Evolutionary conservation across 495 filamentous ascomycete species (phyloP).

Genomic region (Parathielavia appendiculata): DNA sequence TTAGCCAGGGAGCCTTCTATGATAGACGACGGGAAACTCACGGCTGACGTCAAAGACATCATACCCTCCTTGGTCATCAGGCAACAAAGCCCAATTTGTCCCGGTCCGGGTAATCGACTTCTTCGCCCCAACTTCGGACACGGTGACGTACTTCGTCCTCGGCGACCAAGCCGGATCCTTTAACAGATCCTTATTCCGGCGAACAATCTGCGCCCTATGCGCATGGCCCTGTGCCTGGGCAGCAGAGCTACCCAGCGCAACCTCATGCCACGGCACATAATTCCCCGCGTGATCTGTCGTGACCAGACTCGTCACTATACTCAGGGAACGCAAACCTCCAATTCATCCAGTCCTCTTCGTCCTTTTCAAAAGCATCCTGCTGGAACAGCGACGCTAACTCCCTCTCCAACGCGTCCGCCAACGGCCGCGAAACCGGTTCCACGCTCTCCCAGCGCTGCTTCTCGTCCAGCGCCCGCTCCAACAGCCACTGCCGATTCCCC

Average conservation of each 20-base stretch:
- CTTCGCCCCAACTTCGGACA: conserved; percentile 11
- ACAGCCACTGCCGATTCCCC: background rate
- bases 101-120: background rate
- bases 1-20: background rate
- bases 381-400: background rate
- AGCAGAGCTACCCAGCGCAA: background rate
- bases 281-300: background rate
- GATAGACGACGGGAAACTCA: background rate
- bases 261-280: background rate
- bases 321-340: background rate
- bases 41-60: conserved; percentile 7
- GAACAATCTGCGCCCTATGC: background rate
- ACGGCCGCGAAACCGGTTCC: background rate
- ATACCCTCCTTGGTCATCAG: background rate
- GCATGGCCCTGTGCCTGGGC: background rate
- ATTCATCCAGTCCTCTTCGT: conserved; percentile 4
- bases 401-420: background rate
- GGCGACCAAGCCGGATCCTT: background rate
- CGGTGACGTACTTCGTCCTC: background rate
- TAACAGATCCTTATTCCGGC: background rate
- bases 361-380: background rate
- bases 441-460: background rate
- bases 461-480: background rate
- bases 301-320: background rate
- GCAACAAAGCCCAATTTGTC: conserved; percentile 7